Conservation (phyloP, 768 basidiomycete species). For the Hydnomerulius pinastri region DNA sequence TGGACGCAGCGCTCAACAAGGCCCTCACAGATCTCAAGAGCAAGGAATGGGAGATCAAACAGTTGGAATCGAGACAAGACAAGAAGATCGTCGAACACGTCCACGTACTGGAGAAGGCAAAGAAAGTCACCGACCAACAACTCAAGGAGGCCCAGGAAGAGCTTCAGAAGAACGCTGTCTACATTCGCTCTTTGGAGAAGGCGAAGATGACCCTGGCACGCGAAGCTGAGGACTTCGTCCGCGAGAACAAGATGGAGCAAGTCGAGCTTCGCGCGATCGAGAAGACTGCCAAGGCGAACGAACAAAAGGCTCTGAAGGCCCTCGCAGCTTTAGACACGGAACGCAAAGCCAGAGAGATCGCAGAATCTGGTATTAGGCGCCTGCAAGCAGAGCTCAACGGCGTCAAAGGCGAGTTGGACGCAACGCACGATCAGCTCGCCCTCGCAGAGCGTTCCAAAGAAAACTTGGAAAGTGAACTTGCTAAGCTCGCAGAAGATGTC, state of each 20-base stretch:
- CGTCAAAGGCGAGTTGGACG: conserved; percentile 54
- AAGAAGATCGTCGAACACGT: conserved; percentile 99
- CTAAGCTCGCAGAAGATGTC: conserved; percentile 62
- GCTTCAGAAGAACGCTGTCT: conserved; percentile 67
- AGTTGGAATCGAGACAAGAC: conserved; percentile 85
- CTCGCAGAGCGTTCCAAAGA: conserved; percentile 62
- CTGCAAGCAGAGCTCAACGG: conserved; percentile 63
- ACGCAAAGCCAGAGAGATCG: conserved; percentile 60
- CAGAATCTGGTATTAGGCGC: conserved; percentile 61
- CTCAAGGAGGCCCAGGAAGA: conserved; percentile 80
- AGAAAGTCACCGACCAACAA: conserved; percentile 90
- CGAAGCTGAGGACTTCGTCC: conserved; percentile 80
- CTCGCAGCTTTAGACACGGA: conserved; percentile 66
- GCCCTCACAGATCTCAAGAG: conserved; percentile 76
- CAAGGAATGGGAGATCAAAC: conserved; percentile 84
- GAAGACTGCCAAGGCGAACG: conserved; percentile 62
- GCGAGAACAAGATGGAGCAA: conserved; percentile 73
- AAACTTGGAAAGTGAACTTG: conserved; percentile 65
- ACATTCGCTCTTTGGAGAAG: conserved; percentile 87
- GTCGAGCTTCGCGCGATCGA: conserved; percentile 67
- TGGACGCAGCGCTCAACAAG: conserved; percentile 80
- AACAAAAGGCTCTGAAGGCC: conserved; percentile 59
- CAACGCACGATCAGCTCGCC: conserved; percentile 53
- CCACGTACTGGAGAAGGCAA: conserved; percentile 94
- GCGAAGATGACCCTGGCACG: conserved; percentile 69